Evolutionary conservation across 2,329 filamentous ascomycete genomes (phyloP).

Genomic region (Ceratocystiopsis minuta): DNA sequence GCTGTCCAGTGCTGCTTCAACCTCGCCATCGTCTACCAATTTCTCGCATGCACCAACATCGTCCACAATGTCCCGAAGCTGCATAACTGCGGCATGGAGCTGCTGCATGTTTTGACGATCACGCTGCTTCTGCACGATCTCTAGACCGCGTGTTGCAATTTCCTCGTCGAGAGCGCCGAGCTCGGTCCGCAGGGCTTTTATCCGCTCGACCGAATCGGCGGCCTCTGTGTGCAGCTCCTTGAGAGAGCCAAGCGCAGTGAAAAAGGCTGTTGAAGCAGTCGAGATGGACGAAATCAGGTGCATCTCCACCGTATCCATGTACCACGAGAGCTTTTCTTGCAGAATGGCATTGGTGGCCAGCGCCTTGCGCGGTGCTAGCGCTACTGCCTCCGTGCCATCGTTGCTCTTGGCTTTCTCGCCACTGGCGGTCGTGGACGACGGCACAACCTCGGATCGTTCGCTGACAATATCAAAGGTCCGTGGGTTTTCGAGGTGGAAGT

Average conservation of each 20-base stretch:
- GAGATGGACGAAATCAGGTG: conserved; percentile 94
- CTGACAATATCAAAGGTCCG: conserved; percentile 93
- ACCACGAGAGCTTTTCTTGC: conserved; percentile 97
- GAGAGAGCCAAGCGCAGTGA: conserved; percentile 78
- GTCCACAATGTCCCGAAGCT: conserved; percentile 63
- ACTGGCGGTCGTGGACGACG: conserved; percentile 36
- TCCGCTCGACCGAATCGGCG: conserved; percentile 73
- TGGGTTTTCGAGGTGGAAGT: conserved; percentile 90
- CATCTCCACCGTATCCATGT: conserved; percentile 98
- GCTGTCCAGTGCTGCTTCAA: conserved; percentile 60
- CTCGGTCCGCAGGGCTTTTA: conserved; percentile 64
- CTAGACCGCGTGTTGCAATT: conserved; percentile 67
- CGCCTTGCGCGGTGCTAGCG: conserved; percentile 55
- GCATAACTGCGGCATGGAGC: conserved; percentile 64
- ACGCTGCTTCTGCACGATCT: conserved; percentile 68
- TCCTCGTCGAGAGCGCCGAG: conserved; percentile 67
- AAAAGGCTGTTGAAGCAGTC: conserved; percentile 87
- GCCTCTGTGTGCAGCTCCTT: conserved; percentile 85
- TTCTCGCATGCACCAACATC: conserved; percentile 60
- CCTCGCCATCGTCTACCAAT: conserved; percentile 64
- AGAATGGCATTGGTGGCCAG: conserved; percentile 91
- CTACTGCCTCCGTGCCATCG: conserved; percentile 23
- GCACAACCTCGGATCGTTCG: conserved; percentile 90
- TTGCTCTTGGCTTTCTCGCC: conserved; percentile 20
- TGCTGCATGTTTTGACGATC: conserved; percentile 71